These are phyloP conservation scores for Penicillium macrosclerotiorum DNA, from an alignment of 495 filamentous ascomycete genomes.

Conservation along the genomic window DNA sequence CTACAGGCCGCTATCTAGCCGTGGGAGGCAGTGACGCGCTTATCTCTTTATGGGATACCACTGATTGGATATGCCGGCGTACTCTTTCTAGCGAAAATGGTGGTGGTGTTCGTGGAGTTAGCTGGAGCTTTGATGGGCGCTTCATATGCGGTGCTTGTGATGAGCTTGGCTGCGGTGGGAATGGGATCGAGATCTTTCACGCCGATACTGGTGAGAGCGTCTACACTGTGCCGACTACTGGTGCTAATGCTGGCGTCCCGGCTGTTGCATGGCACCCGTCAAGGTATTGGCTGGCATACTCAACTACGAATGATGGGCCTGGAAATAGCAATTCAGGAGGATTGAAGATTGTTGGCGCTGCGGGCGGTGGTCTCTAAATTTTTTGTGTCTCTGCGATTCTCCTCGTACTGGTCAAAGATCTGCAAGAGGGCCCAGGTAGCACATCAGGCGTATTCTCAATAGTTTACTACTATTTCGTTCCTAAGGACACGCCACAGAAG, in stretches of 20 bases:
- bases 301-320: slow-evolving; percentile 72
- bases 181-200: slow-evolving; percentile 72
- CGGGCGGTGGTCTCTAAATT: slow-evolving; percentile 33
- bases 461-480: slow-evolving; percentile 1
- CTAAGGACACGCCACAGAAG: not conserved
- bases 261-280: slow-evolving; percentile 88
- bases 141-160: slow-evolving; percentile 85
- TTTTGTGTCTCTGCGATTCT: too few relatives aligned
- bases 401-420: too few relatives aligned
- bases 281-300: slow-evolving; percentile 86
- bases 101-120: slow-evolving; percentile 79
- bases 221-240: slow-evolving; percentile 69
- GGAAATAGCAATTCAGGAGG: slow-evolving; percentile 68
- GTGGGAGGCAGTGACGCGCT: slow-evolving; percentile 87
- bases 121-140: slow-evolving; percentile 88
- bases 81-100: slow-evolving; percentile 69
- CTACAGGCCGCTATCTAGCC: slow-evolving; percentile 76
- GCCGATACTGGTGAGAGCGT: slow-evolving; percentile 86
- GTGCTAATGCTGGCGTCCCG: slow-evolving; percentile 47
- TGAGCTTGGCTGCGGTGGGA: slow-evolving; percentile 51
- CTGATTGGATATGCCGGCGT: slow-evolving; percentile 83
- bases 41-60: slow-evolving; percentile 88
- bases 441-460: too few relatives aligned
- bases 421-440: too few relatives aligned
- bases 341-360: slow-evolving; percentile 77